Conservation (phyloP, 2,329 filamentous ascomycete genomes). For the Aspergillus japonicus region DNA sequence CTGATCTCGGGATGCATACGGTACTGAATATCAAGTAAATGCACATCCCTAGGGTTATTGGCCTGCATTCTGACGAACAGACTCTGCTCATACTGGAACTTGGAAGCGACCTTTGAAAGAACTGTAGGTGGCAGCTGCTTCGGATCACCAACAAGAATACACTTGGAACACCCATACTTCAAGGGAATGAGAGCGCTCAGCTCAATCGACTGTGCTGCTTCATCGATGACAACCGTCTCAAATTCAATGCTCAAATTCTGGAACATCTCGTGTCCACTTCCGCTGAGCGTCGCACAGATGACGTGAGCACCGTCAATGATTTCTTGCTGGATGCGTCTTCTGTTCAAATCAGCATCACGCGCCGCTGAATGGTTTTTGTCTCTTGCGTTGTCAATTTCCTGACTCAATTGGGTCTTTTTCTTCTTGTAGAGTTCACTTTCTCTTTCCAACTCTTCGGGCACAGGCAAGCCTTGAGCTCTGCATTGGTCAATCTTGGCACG, state of each 20-base stretch:
- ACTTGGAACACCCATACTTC: slow-evolving; percentile 96
- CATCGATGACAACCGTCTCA: slow-evolving; percentile 96
- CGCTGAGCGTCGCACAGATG: slow-evolving; percentile 90
- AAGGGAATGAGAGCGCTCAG: slow-evolving; percentile 93
- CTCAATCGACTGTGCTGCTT: slow-evolving; percentile 97
- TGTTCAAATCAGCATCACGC: slow-evolving; percentile 81
- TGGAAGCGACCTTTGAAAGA: slow-evolving; percentile 85
- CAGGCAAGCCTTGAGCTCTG: slow-evolving; percentile 51
- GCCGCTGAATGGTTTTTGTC: slow-evolving; percentile 78
- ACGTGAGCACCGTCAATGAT: slow-evolving; percentile 89
- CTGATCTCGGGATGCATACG: slow-evolving; percentile 99
- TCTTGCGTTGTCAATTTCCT: slow-evolving; percentile 81
- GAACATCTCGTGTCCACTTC: slow-evolving; percentile 96
- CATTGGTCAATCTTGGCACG: slow-evolving; percentile 69
- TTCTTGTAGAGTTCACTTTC: slow-evolving; percentile 77
- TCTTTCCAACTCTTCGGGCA: slow-evolving; percentile 60
- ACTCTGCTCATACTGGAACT: slow-evolving; percentile 95
- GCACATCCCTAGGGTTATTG: slow-evolving; percentile 82
- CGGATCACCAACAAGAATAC: slow-evolving; percentile 94
- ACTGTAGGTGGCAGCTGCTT: slow-evolving; percentile 97
- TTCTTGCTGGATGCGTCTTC: slow-evolving; percentile 81
- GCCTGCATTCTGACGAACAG: slow-evolving; percentile 97
- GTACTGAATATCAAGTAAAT: slow-evolving; percentile 95
- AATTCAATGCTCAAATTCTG: slow-evolving; percentile 92
- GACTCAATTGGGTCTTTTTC: slow-evolving; percentile 72